Evolutionary conservation across 345 rosid genomes (phyloP), one percentile per base, ranked within the genome.

Genomic region (Citrus glauca): DNA sequence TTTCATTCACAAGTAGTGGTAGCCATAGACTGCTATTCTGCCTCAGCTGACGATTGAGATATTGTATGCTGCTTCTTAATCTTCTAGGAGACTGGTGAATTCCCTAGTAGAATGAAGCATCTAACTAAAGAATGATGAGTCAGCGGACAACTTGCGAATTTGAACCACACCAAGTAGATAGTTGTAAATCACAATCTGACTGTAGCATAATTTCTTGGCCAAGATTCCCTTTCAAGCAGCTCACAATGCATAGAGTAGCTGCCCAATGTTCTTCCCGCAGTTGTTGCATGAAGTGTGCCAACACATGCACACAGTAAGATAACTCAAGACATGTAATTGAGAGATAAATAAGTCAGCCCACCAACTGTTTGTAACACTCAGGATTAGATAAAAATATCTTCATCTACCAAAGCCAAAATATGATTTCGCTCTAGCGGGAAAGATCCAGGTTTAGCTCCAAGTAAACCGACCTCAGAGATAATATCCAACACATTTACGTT

Each of bases 391-490:
- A 16, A 10, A 50, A 0, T 9, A 9, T 32, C 33, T 17, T 48
- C 33, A 1, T 22, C 9, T 1, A 9, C 30, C 17, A 71, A 22
- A 1, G 68, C 64, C 17, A 82, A 53, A 24, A 25, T 60, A 73
- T 78, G 79, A 69, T 82, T 78, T n/a, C 67, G 68, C 14, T 82
- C 61, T 0, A 77, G 6, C 0, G 30, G 68, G 4, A 73, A 22
- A 33, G 57, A 38, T 1, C 8, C 6, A 1, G 32, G 75, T 25
- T 28, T 57, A 10, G 70, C 71, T 13, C 79, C 59, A 19, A 74
- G 67, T 7, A 82, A 32, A 28, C 78, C 74, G 7, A 17, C 37
- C 19, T 81, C 69, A 4, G 55, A 27, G 57, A 81, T 37, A 8
- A 82, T 77, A 50, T 69, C 78, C 27, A 78, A 35, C 0, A 48